A percentile compares a stretch with the other conserved stretches of the same genome.
These are phyloP conservation scores for Mycena olivaceomarginata DNA, from an alignment of 768 basidiomycete species.

Conservation along the genomic window DNA sequence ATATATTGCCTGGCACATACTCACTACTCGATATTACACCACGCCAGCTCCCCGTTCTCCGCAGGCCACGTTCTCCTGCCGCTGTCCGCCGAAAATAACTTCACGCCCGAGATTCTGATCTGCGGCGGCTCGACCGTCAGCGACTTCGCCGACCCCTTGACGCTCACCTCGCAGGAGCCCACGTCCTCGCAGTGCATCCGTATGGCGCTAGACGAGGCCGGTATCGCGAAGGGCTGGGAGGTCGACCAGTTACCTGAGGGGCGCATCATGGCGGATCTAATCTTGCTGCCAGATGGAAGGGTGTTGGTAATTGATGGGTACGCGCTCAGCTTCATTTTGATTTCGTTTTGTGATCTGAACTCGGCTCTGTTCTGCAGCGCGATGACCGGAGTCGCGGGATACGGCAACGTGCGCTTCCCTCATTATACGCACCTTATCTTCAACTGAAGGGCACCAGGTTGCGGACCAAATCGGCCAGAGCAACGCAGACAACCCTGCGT, in stretches of 20 bases:
- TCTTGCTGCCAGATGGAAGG: conserved; percentile 62
- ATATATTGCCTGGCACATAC: too few species aligned
- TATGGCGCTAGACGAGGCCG: conserved; percentile 61
- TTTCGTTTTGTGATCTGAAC: not conserved
- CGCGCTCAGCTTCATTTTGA: not conserved
- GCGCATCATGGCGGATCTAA: conserved; percentile 59
- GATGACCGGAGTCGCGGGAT: conserved; percentile 62
- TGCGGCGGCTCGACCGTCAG: conserved; percentile 65
- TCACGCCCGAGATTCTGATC: conserved; percentile 66
- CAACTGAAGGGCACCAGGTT: conserved; percentile 41
- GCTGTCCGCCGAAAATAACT: conserved; percentile 58
- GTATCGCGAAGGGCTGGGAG: conserved; percentile 66
- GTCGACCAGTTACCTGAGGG: conserved; percentile 65
- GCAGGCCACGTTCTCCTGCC: conserved; percentile 59
- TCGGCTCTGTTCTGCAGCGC: conserved; percentile 40
- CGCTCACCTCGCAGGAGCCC: conserved; percentile 60
- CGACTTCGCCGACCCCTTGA: conserved; percentile 50
- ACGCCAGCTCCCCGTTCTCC: conserved; percentile 57
- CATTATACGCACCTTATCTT: not conserved
- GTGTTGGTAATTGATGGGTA: conserved; percentile 64
- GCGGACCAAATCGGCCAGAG: conserved; percentile 56
- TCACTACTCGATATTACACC: too few species aligned
- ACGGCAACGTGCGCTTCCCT: conserved; percentile 51
- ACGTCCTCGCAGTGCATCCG: conserved; percentile 65
- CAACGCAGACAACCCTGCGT: conserved; percentile 60